Evolutionary conservation across 2,329 filamentous ascomycete species (phyloP).

Genomic region (Apiospora rasikravindrae): DNA sequence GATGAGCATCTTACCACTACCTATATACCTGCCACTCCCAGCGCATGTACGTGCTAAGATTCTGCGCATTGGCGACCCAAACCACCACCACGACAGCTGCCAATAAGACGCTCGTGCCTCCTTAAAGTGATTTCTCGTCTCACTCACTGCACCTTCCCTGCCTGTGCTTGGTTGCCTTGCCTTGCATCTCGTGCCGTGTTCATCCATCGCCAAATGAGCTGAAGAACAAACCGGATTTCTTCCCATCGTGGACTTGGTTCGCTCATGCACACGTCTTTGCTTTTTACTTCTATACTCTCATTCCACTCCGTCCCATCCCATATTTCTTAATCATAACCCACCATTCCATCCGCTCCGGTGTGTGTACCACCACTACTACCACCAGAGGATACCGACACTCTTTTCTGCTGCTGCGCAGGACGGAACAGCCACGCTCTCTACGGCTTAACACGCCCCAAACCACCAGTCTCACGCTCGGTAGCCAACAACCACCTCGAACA

Average conservation of each 20-base stretch:
- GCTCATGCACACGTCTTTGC: constrained; percentile 16
- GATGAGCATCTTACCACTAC: no score
- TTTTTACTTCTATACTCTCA: constrained; percentile 13
- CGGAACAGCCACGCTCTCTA: constrained; percentile 6
- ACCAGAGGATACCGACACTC: neutral
- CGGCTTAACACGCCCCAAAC: constrained; percentile 9
- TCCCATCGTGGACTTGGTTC: constrained; percentile 17
- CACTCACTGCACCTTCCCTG: constrained; percentile 14
- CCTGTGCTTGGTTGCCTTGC: neutral
- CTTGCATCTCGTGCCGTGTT: constrained; percentile 12
- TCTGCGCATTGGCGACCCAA: constrained; percentile 10
- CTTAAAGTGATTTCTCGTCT: constrained; percentile 2
- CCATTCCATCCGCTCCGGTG: neutral
- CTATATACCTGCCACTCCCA: neutral
- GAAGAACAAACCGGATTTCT: constrained; percentile 7
- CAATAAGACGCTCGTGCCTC: constrained; percentile 11
- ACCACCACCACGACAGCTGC: neutral
- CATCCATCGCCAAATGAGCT: constrained; percentile 1
- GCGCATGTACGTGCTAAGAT: constrained; percentile 1
- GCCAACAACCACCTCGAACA: neutral
- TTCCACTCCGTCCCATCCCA: neutral
- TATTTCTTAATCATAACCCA: constrained; percentile 11
- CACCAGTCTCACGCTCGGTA: neutral
- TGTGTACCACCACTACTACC: neutral
- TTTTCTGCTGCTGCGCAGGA: constrained; percentile 14